Evolutionary conservation across 2,329 filamentous ascomycete genomes (phyloP).

Genomic region (Colletotrichum liaoningense): DNA sequence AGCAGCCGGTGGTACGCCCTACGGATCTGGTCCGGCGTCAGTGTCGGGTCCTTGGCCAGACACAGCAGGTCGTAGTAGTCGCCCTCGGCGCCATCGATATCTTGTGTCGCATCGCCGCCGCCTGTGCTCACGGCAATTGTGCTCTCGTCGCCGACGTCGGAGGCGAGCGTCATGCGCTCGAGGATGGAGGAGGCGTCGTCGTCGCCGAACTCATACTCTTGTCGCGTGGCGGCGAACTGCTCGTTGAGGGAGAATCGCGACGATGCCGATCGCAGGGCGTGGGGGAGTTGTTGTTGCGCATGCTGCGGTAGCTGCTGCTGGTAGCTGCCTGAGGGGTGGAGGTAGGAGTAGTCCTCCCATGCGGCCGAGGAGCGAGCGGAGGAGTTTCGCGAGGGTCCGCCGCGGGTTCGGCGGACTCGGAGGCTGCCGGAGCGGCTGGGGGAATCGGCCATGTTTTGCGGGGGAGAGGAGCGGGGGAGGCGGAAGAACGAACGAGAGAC

Average conservation of each 20-base stretch:
- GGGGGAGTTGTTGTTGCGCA: constrained; percentile 15
- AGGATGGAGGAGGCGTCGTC: constrained; percentile 59
- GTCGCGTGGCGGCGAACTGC: constrained; percentile 59
- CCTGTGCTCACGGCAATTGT: constrained; percentile 25
- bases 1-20: constrained; percentile 58
- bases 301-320: not conserved
- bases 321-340: constrained; percentile 20
- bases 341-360: constrained; percentile 35
- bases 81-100: constrained; percentile 38
- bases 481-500: not conserved
- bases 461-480: not conserved
- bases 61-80: constrained; percentile 60
- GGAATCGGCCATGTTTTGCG: constrained; percentile 41
- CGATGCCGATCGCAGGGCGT: constrained; percentile 47
- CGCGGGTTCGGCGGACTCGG: constrained; percentile 41
- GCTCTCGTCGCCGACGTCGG: constrained; percentile 39
- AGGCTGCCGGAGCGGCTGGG: constrained; percentile 42
- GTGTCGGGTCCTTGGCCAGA: constrained; percentile 47
- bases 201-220: constrained; percentile 59
- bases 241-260: constrained; percentile 60
- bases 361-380: constrained; percentile 41
- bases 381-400: constrained; percentile 38
- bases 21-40: constrained; percentile 51
- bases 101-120: constrained; percentile 5
- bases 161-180: constrained; percentile 45